Evolutionary conservation across 2,329 filamentous ascomycete genomes (phyloP).

Genomic region (Apiospora koreana): DNA sequence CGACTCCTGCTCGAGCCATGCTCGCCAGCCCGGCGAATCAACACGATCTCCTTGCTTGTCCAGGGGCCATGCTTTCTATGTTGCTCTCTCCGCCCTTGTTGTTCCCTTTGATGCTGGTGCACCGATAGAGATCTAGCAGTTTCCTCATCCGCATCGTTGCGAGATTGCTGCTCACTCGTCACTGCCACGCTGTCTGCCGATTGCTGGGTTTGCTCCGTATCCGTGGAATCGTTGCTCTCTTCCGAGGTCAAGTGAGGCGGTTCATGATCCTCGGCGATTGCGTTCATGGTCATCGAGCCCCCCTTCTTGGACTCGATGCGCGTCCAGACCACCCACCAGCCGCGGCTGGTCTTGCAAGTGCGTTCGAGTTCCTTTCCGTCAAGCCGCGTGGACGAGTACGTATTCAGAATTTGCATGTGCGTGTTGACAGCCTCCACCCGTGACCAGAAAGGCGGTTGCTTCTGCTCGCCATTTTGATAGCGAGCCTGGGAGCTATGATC

Average conservation of each 20-base stretch:
- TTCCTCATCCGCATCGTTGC: background rate
- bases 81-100: constrained; percentile 12
- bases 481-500: constrained; percentile 37
- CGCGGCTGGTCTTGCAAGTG: constrained; percentile 65
- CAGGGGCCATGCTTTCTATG: constrained; percentile 18
- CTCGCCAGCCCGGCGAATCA: constrained; percentile 62
- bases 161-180: background rate
- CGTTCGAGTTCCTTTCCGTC: constrained; percentile 53
- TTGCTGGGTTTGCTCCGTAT: background rate
- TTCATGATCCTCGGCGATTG: background rate
- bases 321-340: constrained; percentile 72
- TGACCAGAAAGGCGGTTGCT: constrained; percentile 48
- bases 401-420: constrained; percentile 63
- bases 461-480: constrained; percentile 13
- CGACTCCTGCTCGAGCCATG: constrained; percentile 40
- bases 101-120: constrained; percentile 12
- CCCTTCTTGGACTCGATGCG: constrained; percentile 43
- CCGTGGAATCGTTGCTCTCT: constrained; percentile 8
- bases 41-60: constrained; percentile 60
- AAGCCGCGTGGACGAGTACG: constrained; percentile 49
- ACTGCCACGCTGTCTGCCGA: background rate
- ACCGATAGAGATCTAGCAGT: background rate
- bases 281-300: background rate
- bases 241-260: background rate
- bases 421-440: constrained; percentile 65